A percentile compares a stretch with the other conserved stretches of the same genome.
These are phyloP conservation scores for Apiotrichum domesticum DNA, from an alignment of 1,284 basidiomycete genomes.

Conservation along the genomic window DNA sequence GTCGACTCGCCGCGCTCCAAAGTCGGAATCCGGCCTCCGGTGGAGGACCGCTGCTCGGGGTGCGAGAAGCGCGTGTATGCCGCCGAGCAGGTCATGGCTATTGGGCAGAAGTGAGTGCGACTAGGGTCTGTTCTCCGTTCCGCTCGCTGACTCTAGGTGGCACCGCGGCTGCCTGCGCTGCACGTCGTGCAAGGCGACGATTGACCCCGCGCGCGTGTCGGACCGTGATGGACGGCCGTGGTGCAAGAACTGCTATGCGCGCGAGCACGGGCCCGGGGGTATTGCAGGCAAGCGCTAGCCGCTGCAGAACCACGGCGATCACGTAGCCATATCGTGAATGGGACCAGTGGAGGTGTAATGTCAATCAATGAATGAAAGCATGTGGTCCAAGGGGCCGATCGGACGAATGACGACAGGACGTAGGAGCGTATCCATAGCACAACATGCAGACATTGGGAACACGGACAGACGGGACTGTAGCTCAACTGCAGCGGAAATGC, in stretches of 20 bases:
- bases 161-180: conserved; percentile 42
- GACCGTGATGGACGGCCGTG: conserved; percentile 51
- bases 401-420: too few relatives aligned
- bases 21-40: conserved; percentile 31
- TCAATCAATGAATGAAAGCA: too few relatives aligned
- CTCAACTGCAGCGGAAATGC: too few relatives aligned
- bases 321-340: too few relatives aligned
- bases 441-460: too few relatives aligned
- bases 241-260: conserved; percentile 45
- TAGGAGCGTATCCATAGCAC: too few relatives aligned
- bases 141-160: conserved; percentile 24
- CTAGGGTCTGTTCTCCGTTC: too few relatives aligned
- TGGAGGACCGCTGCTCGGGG: conserved; percentile 35
- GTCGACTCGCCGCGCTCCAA: conserved; percentile 21
- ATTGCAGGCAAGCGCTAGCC: conserved; percentile 31
- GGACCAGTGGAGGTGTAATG: too few relatives aligned
- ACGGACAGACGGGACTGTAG: too few relatives aligned
- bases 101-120: conserved; percentile 13
- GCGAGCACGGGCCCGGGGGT: conserved; percentile 39
- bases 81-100: conserved; percentile 39
- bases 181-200: conserved; percentile 31
- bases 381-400: too few relatives aligned
- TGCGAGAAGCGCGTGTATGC: conserved; percentile 46
- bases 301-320: too few relatives aligned
- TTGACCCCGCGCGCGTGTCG: conserved; percentile 51